Evolutionary conservation across 2,329 filamentous ascomycete genomes (phyloP).

Genomic region (Claviceps lovelessii): DNA sequence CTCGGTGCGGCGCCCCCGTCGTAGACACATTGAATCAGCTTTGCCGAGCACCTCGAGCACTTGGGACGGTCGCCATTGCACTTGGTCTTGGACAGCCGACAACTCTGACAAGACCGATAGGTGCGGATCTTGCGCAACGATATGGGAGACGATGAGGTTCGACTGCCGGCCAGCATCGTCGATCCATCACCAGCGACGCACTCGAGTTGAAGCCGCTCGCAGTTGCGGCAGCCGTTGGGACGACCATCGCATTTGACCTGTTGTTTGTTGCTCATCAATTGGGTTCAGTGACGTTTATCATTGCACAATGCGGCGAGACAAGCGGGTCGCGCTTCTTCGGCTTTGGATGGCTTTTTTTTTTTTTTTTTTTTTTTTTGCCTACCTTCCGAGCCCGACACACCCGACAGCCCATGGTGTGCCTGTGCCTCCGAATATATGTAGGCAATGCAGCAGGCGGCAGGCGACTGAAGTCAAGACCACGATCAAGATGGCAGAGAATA

Average conservation of each 20-base stretch:
- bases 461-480: background rate
- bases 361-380: too few species aligned
- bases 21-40: conserved; percentile 23
- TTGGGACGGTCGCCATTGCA: conserved; percentile 26
- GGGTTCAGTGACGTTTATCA: background rate
- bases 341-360: too few species aligned
- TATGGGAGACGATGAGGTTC: conserved; percentile 15
- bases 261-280: background rate
- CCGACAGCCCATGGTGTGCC: conserved; percentile 24
- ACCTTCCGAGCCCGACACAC: conserved; percentile 28
- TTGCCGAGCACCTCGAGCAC: conserved; percentile 22
- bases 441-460: background rate
- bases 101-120: conserved; percentile 25
- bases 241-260: conserved; percentile 29
- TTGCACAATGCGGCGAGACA: background rate
- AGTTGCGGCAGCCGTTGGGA: conserved; percentile 28
- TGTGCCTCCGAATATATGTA: background rate
- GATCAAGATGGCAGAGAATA: background rate
- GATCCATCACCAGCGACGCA: conserved; percentile 24
- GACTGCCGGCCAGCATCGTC: conserved; percentile 11
- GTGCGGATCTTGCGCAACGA: conserved; percentile 25
- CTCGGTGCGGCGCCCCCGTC: conserved; percentile 23
- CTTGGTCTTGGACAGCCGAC: conserved; percentile 27
- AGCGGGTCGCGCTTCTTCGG: background rate
- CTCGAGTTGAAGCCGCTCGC: conserved; percentile 27